Base-by-base conservation (phyloP, 2,329 filamentous ascomycete species). In the Calycina herbarum region DNA sequence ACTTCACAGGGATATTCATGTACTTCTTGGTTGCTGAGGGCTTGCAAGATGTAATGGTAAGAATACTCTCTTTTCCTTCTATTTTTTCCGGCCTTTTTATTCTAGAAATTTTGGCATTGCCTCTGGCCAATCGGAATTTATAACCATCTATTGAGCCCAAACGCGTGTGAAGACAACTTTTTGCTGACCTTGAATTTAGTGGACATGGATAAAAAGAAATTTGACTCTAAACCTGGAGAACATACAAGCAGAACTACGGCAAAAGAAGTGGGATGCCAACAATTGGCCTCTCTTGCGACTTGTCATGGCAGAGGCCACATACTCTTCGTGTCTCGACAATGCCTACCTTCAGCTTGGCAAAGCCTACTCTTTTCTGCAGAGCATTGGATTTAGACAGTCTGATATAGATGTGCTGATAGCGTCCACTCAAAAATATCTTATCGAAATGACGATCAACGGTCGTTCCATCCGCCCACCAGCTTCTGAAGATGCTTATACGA, bases 11-110 rank as follows among this genome's bases (percentile, higher is more conserved):
- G 6, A 42, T 74, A 20, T 64, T 77, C 11, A 67, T 75, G 63
- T 65, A 73, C 61, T 76, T 72, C 58, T 68, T 76, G 64, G 72
- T 76, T 20, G 73, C 73, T 7, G 75, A 77, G 64, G 68, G 68
- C 4, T 64, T 73, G 8, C 66, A 75, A 62, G 70, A 74, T 56
- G 57, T 65, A 24, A 68, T 51, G n/a, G 45, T 51, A 51, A 51
- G 45, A 24, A 11, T 24, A 27, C n/a, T 51, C 45, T 51, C 20
- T 24, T 51, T 20, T 1, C 17, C 20, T 51, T 45, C 17, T 20
- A 20, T n/a, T 20, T 45, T 8, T n/a, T 7, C 2, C 27, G 5
- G 42, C 5, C 42, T 45, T n/a, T n/a, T 20, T 13, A 45, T 8
- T n/a, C 6, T 7, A 8, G 8, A 45, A n/a, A 5, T 45, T 20